Base-by-base conservation (phyloP, 2,329 filamentous ascomycete species). In the Penicillium janthinellum region DNA sequence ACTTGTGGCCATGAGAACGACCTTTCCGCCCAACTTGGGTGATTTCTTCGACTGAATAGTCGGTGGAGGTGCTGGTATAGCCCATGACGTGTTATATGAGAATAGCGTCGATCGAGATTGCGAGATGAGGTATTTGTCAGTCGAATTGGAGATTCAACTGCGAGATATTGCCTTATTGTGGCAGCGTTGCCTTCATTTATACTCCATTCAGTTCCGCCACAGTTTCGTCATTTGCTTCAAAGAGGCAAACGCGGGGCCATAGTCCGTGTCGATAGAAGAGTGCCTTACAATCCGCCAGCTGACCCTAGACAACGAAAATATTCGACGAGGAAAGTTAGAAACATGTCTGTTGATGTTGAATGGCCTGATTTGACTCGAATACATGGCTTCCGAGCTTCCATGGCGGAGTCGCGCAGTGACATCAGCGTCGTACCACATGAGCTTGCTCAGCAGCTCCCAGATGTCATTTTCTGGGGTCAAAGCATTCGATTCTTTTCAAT, bases 11-110 rank as follows among this genome's bases (percentile, higher is more conserved):
- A 20, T 54, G 52, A 14, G 52, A 45, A 12, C 52, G 52, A 8
- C 52, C 52, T 37, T 54, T 54, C 10, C 39, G 52, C 38, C 52
- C 52, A 8, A 45, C 41, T 37, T 54, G 52, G 28, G 39, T 54
- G 31, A 54, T 54, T 45, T 54, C 52, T 22, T 54, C 52, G 25
- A 54, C 52, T 25, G 52, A 44, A 42, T 42, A 54, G 25, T 54
- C 52, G 17, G n/a, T 20, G 20, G 41, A 5, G 15, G 35, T 37
- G 52, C 28, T 47, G 8, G 34, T 54, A 12, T 47, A 34, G 28
- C 35, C 52, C 39, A 54, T 45, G 41, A 20, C 35, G n/a, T 42
- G 28, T 15, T 14, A 10, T 54, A 15, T 28, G 11, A 4, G 10
- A 17, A 8, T 4, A 22, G 10, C 10, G 5, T 28, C 2, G 10